Conservation (phyloP, 495 filamentous ascomycete genomes). For the Pseudevernia furfuracea region DNA sequence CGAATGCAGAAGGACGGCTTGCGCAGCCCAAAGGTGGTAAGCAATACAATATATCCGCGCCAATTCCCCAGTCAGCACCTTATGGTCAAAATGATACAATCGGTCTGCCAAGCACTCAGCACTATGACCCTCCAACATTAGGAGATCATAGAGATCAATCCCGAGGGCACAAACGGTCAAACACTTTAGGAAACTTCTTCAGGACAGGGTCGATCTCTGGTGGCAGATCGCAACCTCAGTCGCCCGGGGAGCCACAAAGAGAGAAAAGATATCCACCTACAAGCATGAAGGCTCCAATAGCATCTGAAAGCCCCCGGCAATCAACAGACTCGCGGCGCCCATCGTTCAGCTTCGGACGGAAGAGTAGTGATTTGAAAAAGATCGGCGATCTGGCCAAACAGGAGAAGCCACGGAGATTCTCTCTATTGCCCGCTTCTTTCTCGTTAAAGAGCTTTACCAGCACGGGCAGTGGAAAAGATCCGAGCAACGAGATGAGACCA, state of each 20-base stretch:
- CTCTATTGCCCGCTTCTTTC: slow-evolving; percentile 69
- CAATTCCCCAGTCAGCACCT: slow-evolving; percentile 51
- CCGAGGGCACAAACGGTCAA: slow-evolving; percentile 85
- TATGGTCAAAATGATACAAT: slow-evolving; percentile 35
- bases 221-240: slow-evolving; percentile 36
- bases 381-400: slow-evolving; percentile 41
- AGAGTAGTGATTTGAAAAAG: slow-evolving; percentile 45
- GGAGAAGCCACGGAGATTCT: slow-evolving; percentile 63
- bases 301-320: slow-evolving; percentile 51
- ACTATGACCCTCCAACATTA: slow-evolving; percentile 36
- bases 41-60: slow-evolving; percentile 67
- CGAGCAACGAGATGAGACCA: slow-evolving; percentile 19
- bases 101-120: slow-evolving; percentile 55
- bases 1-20: slow-evolving; percentile 85
- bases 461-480: slow-evolving; percentile 29
- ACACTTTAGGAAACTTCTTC: slow-evolving; percentile 77
- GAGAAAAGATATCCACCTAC: slow-evolving; percentile 62
- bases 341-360: slow-evolving; percentile 66
- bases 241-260: slow-evolving; percentile 31
- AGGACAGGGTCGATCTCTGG: slow-evolving; percentile 74
- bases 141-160: slow-evolving; percentile 40
- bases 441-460: slow-evolving; percentile 51
- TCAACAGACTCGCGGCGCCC: slow-evolving; percentile 79
- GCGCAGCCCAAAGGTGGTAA: slow-evolving; percentile 70
- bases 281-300: slow-evolving; percentile 61